Conservation (phyloP, 768 basidiomycete genomes). For the Strobilomyces confusus region DNA sequence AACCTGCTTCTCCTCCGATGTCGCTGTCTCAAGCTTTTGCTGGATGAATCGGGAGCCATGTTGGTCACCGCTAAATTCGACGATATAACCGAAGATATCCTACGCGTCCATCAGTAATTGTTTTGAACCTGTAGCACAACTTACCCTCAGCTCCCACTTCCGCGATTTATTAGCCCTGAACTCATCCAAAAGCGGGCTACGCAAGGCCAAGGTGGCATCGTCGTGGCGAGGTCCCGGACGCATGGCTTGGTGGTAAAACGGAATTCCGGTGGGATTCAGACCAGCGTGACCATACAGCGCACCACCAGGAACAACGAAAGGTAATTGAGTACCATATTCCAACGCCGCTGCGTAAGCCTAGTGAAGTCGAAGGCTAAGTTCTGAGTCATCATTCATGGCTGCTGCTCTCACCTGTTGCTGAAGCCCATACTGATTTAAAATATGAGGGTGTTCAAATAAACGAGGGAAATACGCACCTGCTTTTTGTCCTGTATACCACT, state of each 20-base stretch:
- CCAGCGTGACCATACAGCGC: constrained; percentile 42
- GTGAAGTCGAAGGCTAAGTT: background rate
- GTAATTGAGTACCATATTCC: constrained; percentile 48
- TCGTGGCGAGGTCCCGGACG: constrained; percentile 47
- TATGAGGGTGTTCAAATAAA: constrained; percentile 8
- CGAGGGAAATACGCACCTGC: constrained; percentile 40
- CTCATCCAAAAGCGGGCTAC: constrained; percentile 78
- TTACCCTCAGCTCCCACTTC: constrained; percentile 78
- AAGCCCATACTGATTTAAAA: constrained; percentile 35
- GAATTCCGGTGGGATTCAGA: constrained; percentile 31
- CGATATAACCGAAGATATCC: constrained; percentile 83
- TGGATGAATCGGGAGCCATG: constrained; percentile 99
- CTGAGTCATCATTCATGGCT: background rate
- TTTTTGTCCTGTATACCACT: constrained; percentile 51
- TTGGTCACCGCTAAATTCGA: constrained; percentile 93
- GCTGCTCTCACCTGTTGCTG: constrained; percentile 44
- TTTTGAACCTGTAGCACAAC: constrained; percentile 18
- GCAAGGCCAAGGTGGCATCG: constrained; percentile 37
- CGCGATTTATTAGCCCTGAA: constrained; percentile 77
- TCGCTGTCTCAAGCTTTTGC: constrained; percentile 72
- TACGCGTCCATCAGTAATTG: constrained; percentile 30
- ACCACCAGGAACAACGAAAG: constrained; percentile 42
- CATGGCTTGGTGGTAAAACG: constrained; percentile 35
- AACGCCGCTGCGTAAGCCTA: constrained; percentile 42
- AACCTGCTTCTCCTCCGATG: constrained; percentile 71